Conservation (phyloP, 108 stramenopile genomes). For the Parietichytrium sp. region DNA sequence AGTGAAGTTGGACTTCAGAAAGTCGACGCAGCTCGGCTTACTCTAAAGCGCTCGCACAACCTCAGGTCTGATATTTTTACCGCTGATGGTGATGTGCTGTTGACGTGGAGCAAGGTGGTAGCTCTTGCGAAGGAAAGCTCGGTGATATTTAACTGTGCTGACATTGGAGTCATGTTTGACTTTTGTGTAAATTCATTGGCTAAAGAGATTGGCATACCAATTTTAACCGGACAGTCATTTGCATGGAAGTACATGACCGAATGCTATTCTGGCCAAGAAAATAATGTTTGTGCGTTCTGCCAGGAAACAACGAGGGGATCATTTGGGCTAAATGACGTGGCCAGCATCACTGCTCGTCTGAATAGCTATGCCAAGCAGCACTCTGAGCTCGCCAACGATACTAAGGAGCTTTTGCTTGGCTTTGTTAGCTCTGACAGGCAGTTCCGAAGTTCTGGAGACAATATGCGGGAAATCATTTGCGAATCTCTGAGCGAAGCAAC, state of each 20-base stretch:
- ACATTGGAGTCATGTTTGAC: conserved; percentile 34
- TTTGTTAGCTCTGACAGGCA: neutral
- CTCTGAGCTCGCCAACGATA: neutral
- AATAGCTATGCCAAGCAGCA: neutral
- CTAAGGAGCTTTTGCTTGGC: neutral
- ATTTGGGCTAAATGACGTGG: neutral
- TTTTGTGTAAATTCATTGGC: neutral
- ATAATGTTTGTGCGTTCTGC: neutral
- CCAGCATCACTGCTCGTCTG: neutral
- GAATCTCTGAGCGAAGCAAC: too few species aligned
- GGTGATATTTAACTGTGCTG: conserved; percentile 22
- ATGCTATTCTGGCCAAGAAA: neutral
- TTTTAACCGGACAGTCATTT: conserved; percentile 22
- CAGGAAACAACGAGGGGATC: conserved; percentile 24
- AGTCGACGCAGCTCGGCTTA: neutral
- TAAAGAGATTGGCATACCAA: conserved; percentile 17
- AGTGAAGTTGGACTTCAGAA: neutral
- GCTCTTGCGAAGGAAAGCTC: neutral
- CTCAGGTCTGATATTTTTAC: neutral
- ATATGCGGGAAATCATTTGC: neutral
- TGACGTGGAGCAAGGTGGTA: neutral
- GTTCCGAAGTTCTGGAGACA: neutral
- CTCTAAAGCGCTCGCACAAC: neutral
- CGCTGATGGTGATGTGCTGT: neutral
- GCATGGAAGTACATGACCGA: conserved; percentile 36